Base-by-base conservation (phyloP, 495 filamentous ascomycete species). In the Chaetomium cochliodes region DNA sequence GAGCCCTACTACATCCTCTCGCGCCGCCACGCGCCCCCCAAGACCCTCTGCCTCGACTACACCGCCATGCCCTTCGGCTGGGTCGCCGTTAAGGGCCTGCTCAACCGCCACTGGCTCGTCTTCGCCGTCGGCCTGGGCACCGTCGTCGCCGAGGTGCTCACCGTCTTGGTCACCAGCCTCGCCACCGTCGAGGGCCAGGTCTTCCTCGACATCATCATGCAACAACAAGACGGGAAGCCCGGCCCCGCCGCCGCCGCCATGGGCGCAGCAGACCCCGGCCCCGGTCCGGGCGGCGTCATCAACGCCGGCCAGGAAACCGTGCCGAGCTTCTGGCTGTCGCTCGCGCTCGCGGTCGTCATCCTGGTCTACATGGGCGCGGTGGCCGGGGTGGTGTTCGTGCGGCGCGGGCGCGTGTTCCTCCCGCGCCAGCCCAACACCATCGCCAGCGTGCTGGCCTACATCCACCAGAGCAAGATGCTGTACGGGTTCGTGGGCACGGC, bases 381-480 rank as follows among this genome's bases (percentile, higher is more conserved):
- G 7, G 82, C 86, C 18, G 59, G 62, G 3, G 49, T 84, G 11
- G 85, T 88, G 16, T 84, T 87, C 62, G 15, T 77, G 12, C 77
- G 80, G 5, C 83, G 89, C 1, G 77, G 85, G 0, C 80, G 85
- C 41, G 76, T 87, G 2, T 90, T 92, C 71, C 76, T 91, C 15
- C 89, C 89, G 8, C 81, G 89, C 3, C 87, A 90, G 76, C 88
- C 88, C 2, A 88, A 84, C 33, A 90, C 88, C 12, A 90, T 92
- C 60, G 86, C 87, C 28, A 85, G 82, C 46, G 83, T 92, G 41
- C 78, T 92, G 54, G 88, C 87, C 12, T 92, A 87, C 70, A 86
- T 92, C 56, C 85, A 92, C 69, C 87, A 90, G 65, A 83, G 79
- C 69, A 88, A 88, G 76, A 90, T 91, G 89, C 72, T 91, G 61